A percentile compares a stretch with the other conserved stretches of the same genome.
Conservation (phyloP, 2,329 filamentous ascomycete genomes). For the Apiospora hydei region DNA sequence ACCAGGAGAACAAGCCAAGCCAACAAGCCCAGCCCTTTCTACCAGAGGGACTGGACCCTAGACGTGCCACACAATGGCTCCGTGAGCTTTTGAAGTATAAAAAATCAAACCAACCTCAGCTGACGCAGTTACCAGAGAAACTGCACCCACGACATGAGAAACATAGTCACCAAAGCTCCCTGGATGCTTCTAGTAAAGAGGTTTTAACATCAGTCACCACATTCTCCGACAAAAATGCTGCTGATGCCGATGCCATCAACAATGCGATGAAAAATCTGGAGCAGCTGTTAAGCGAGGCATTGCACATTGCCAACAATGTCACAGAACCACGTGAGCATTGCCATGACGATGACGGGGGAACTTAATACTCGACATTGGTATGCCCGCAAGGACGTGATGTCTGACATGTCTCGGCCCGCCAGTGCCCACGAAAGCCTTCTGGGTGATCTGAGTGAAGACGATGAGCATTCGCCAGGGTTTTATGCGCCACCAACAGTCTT, state of each 20-base stretch:
- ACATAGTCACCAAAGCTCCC: constrained; percentile 32
- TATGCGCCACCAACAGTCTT: constrained; percentile 27
- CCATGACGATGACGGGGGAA: constrained; percentile 35
- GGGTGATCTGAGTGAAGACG: constrained; percentile 29
- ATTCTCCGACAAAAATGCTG: constrained; percentile 37
- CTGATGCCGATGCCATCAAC: constrained; percentile 35
- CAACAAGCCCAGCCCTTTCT: constrained; percentile 26
- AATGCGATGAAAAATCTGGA: constrained; percentile 49
- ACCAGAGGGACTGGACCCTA: constrained; percentile 31
- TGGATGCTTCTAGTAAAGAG: constrained; percentile 26
- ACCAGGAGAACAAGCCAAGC: constrained; percentile 18
- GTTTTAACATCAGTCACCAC: constrained; percentile 35
- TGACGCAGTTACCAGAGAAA: constrained; percentile 39
- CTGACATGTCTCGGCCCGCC: constrained; percentile 21
- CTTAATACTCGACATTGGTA: constrained; percentile 7
- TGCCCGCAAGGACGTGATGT: background rate
- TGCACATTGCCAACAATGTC: constrained; percentile 51
- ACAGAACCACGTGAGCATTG: constrained; percentile 39
- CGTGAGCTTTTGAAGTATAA: constrained; percentile 37
- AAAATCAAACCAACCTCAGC: constrained; percentile 27
- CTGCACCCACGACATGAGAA: constrained; percentile 33
- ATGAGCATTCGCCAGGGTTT: constrained; percentile 25
- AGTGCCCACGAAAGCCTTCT: constrained; percentile 33
- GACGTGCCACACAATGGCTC: constrained; percentile 38
- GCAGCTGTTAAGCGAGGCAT: constrained; percentile 53